phyloP scores from a whole-genome alignment of 2,329 filamentous ascomycete species.

The Pestalotiopsis sp. region DNA sequence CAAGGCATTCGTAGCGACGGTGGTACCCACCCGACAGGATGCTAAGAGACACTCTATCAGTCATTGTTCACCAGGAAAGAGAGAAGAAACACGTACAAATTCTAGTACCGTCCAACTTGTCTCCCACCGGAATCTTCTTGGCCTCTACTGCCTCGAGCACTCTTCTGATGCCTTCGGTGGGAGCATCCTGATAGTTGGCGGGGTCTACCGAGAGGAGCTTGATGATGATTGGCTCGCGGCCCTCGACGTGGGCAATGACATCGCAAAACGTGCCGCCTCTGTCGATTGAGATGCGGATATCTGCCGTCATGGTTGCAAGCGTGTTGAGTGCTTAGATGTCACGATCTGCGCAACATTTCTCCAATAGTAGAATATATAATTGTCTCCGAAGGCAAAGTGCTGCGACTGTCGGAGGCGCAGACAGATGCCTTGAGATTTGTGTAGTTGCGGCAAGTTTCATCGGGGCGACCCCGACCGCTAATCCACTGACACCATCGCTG shows the following conservation, averaged over 20 bases:
- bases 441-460: not conserved
- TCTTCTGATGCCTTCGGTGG: constrained; percentile 71
- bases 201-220: constrained; percentile 77
- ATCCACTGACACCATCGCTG: not conserved
- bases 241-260: constrained; percentile 65
- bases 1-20: constrained; percentile 76
- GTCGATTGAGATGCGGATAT: constrained; percentile 38
- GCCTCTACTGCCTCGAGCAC: constrained; percentile 65
- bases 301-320: not conserved
- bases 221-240: constrained; percentile 70
- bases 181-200: constrained; percentile 70
- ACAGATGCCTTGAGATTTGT: not conserved
- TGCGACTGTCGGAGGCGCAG: not conserved
- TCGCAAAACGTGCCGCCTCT: constrained; percentile 78
- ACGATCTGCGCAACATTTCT: not conserved
- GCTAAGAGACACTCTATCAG: constrained; percentile 36
- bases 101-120: constrained; percentile 33
- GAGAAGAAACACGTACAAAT: constrained; percentile 26
- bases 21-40: constrained; percentile 76
- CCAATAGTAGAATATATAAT: not conserved
- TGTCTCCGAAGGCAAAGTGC: not conserved
- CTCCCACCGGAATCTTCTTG: constrained; percentile 50
- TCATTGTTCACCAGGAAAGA: not conserved
- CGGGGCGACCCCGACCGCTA: not conserved
- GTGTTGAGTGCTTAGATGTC: not conserved